Evolutionary conservation across 371 early-diverging fungal species (phyloP), one percentile per base, ranked within the genome.

Genomic region (Mortierella sp.): DNA sequence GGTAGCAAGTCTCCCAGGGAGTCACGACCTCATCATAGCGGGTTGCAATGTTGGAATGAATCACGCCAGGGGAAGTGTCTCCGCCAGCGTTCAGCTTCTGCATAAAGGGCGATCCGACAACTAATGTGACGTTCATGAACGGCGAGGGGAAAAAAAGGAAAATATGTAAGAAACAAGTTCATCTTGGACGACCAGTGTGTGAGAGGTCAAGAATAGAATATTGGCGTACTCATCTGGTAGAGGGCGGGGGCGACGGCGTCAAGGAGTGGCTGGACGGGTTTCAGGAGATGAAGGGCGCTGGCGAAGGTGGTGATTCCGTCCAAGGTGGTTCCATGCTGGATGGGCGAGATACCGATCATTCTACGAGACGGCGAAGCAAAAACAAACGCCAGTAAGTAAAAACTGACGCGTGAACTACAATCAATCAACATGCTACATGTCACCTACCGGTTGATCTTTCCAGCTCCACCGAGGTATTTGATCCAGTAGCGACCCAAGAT

Each of bases 41-140:
- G 79, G 85, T 85, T 4, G 79, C 85, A 70, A 85, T 78, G 77
- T 81, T 79, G 29, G 81, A 72, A 55, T 78, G 79, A 58, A 81
- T 76, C 14, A 85, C 85, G 41, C 82, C 82, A 24, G 78, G 74
- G 35, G 58, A 41, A 3, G 71, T 44, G 29, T 85, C 85, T 7
- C 82, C 85, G 16, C 85, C 85, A 16, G 46, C 70, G 35, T 85
- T 85, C 65, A 85, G 54, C 49, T 81, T 85, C 1, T 43, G 44
- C 21, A 85, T 85, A 46, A 85, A 85, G 10, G 24, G 56, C 21
- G 85, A 85, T 12, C 68, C 46, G 24, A 65, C 43, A 46, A 80
- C 80, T 80, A 43, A 51, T 3, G 24, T 18, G 6, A 41, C 4
- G 41, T 41, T 41, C 41, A 41, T 41, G 41, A 41, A 41, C 41